Evolutionary conservation across 306 rosid species (phyloP), one percentile per base, ranked within the genome.

Genomic region (Fragaria nilgerrensis): DNA sequence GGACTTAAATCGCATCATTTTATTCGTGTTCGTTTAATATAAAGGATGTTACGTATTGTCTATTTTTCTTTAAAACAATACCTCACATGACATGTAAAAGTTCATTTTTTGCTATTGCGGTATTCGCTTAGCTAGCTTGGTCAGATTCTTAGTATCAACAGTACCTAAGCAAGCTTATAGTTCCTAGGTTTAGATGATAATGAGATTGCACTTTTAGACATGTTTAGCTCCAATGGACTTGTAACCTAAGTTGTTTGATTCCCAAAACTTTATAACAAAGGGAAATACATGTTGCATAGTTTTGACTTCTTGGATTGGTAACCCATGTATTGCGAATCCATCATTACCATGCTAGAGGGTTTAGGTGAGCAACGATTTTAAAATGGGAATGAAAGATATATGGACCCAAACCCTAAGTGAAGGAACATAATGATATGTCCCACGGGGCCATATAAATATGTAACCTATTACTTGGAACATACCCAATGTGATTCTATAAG

Each of bases 381-480:
- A 53, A 43, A 43, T 43, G 45, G 39, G 34, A 43, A 55, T 14
- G 50, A 72, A 55, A 41, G 34, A 56, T 36, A 39, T 36, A 78
- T 70, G 76, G 75, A 55, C 73, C 45, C 34, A 45, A 62, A 27
- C 68, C 67, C 50, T n/a, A 78, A 55, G 19, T 50, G 62, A 5
- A 56, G 37, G 5, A 62, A 32, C 61, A 61, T 34, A 29, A 73
- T 36, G 0, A 62, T 43, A 71, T 70, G 80, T 59, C 72, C 86
- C 84, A 37, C 79, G 50, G 50, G 72, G 71, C 39, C n/a, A 25
- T 22, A 9, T 59, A 9, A 23, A 64, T 2, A 73, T 83, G 78
- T 75, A 70, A 83, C 88, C 77, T 78, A 61, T 65, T 19, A 79
- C 81, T 83, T 83, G 41, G 79, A 79, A 81, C 84, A 75, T 73